A percentile compares a stretch with the other conserved stretches of the same genome.
These are phyloP conservation scores for Trypanosoma brucei DNA, from an alignment of 208 protist species.

Conservation along the genomic window DNA sequence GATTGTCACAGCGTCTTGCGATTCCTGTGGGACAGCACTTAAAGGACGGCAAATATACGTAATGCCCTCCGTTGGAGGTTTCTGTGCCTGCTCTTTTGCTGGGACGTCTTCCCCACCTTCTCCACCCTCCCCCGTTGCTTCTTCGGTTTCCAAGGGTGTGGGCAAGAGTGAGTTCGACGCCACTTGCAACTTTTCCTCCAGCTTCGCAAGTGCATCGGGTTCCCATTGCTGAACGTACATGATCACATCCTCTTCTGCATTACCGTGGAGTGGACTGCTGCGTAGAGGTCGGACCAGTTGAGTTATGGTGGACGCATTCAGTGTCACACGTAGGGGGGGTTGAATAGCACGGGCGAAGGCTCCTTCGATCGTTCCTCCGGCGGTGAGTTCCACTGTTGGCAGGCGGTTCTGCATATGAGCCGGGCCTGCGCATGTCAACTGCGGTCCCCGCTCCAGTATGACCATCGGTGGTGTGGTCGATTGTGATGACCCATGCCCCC, in stretches of 20 bases:
- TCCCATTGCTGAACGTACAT: slow-evolving; percentile 74
- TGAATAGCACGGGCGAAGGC: slow-evolving; percentile 38
- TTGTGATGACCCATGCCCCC: not conserved
- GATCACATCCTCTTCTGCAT: slow-evolving; percentile 58
- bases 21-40: slow-evolving; percentile 25
- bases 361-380: slow-evolving; percentile 44
- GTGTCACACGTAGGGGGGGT: slow-evolving; percentile 44
- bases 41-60: slow-evolving; percentile 55
- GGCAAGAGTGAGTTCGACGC: slow-evolving; percentile 9
- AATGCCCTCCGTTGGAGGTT: slow-evolving; percentile 15
- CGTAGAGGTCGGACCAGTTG: slow-evolving; percentile 42
- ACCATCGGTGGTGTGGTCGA: slow-evolving; percentile 25
- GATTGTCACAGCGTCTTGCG: slow-evolving; percentile 66
- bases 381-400: slow-evolving; percentile 39
- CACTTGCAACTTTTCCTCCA: slow-evolving; percentile 41
- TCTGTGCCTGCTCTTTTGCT: not conserved
- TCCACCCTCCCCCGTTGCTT: not conserved
- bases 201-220: slow-evolving; percentile 43
- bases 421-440: slow-evolving; percentile 31
- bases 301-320: slow-evolving; percentile 35
- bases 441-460: slow-evolving; percentile 51
- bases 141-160: not conserved
- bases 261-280: slow-evolving; percentile 46
- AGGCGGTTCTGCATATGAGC: slow-evolving; percentile 47
- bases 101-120: not conserved